Evolutionary conservation across 257 asterid species (phyloP), one percentile per base, ranked within the genome.

Genomic region (Solanum paucissectum): DNA sequence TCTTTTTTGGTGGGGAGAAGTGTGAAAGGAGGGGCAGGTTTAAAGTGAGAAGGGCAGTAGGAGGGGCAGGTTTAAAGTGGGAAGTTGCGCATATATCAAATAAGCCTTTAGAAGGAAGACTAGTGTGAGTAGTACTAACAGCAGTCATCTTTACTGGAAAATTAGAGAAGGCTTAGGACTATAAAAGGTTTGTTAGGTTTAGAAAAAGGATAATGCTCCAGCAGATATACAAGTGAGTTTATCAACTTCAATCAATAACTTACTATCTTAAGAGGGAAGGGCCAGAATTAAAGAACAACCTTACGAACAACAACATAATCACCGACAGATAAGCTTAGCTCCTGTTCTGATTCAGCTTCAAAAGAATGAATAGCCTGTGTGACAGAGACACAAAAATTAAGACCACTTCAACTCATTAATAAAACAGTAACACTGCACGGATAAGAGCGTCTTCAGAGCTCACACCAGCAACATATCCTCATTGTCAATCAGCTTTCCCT

Each of bases 241-340:
- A 49, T 82, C 68, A 29, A 44, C 85, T 5, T 79, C 62, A 82
- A 29, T 16, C 29, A 82, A 49, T 29, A 29, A 14, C 40, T 82
- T 82, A 29, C 29, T 27, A 82, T 82, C 44, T 9, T 29, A 82
- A 29, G 86, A 49, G 37, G 5, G 38, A 81, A 12, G 42, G 29
- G 42, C 42, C 87, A 74, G 20, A 62, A 60, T 81, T 27, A 29
- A 5, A 62, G 83, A 83, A 36, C 46, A 85, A 94, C 99, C 98
- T 95, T 94, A 74, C 99, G 94, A 87, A 95, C 96, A 44, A 97
- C 99, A 84, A 95, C 94, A 87, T 91, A 95, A 90, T 97, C 98
- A 71, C 98, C 99, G 74, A 93, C 93, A 16, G 91, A 89, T 94
- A 95, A 92, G 92, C 95, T 97, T 64, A 95, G 91, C 91, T 97